Evolutionary conservation across 2,329 filamentous ascomycete genomes (phyloP).

Genomic region (Aspergillus pseudoglaucus): DNA sequence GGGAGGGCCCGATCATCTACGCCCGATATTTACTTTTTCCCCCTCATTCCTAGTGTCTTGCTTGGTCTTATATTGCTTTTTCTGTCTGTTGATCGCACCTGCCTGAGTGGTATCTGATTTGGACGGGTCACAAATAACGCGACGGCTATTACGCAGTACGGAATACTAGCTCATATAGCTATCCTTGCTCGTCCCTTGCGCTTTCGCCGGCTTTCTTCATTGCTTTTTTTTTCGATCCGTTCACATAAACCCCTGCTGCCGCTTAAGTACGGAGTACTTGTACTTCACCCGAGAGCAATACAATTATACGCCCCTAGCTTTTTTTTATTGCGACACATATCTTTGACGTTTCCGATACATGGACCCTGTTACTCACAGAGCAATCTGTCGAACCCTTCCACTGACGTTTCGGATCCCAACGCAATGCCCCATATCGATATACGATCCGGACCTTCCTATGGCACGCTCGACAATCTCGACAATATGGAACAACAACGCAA

Average conservation of each 20-base stretch:
- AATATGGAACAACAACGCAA: conserved; percentile 17
- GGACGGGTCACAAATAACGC: background rate
- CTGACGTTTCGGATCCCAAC: conserved; percentile 9
- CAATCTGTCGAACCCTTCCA: conserved; percentile 4
- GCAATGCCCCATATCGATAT: conserved; percentile 29
- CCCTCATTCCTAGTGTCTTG: conserved; percentile 6
- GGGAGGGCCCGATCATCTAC: background rate
- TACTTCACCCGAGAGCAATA: background rate
- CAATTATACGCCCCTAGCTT: conserved; percentile 1
- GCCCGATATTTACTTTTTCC: background rate
- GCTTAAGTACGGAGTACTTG: background rate
- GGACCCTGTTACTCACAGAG: conserved; percentile 10
- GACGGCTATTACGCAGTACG: background rate
- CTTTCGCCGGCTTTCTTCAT: conserved; percentile 1
- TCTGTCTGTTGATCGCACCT: background rate
- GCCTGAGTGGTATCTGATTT: background rate
- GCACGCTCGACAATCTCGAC: conserved; percentile 24
- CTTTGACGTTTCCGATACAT: conserved; percentile 13
- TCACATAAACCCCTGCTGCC: conserved; percentile 3
- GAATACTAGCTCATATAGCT: background rate
- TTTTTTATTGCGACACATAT: background rate
- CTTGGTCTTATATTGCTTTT: conserved; percentile 5
- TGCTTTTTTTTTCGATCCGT: conserved; percentile 16
- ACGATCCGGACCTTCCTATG: conserved; percentile 28
- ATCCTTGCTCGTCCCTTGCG: background rate